Base-by-base conservation (phyloP, 148 eudicot species). In the Camellia lanceoleosa region DNA sequence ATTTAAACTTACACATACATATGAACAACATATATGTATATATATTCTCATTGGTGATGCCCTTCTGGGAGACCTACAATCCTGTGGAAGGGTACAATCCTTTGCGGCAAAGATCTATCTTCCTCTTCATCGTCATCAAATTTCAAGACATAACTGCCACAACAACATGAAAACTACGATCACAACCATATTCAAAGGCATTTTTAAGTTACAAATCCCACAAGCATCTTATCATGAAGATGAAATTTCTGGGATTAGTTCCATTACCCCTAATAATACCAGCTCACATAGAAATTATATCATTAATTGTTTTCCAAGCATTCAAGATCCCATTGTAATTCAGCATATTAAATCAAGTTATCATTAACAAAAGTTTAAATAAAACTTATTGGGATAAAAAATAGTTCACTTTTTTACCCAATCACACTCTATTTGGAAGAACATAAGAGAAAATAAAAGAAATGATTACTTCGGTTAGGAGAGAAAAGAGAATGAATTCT, bases 51-150 rank as follows among this genome's bases (percentile, higher is more conserved):
- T 76, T 92, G 95, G 68, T 93, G 92, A 80, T 91, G 93, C 54
- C 94, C 94, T 80, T 92, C 95, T 10, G 97, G 98, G 74, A 95
- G 91, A 55, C 92, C 85, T 68, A 95, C 97, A 55, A 95, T 96
- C 61, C 87, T 83, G 86, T 91, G 85, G 83, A 90, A 95, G 76
- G 98, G 97, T 51, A 95, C 97, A 51, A 76, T 67, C 61, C 97
- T 86, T 71, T 87, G 93, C 19, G 97, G 98, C 91, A 95, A 88
- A 47, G 91, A 88, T 69, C 98, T 96, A 81, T 95, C 98, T 88
- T 94, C 95, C 85, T 93, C 97, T 85, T 95, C 98, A 68, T 95
- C 98, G 44, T 91, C 98, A 58, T 95, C 97, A 76, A 95, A 93
- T 82, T 92, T 97, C 56, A 93, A 86, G 23, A 86, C 78, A 74